These are phyloP conservation scores for Sclerospora graminicola DNA, from an alignment of 352 stramenopile genomes.

Conservation along the genomic window DNA sequence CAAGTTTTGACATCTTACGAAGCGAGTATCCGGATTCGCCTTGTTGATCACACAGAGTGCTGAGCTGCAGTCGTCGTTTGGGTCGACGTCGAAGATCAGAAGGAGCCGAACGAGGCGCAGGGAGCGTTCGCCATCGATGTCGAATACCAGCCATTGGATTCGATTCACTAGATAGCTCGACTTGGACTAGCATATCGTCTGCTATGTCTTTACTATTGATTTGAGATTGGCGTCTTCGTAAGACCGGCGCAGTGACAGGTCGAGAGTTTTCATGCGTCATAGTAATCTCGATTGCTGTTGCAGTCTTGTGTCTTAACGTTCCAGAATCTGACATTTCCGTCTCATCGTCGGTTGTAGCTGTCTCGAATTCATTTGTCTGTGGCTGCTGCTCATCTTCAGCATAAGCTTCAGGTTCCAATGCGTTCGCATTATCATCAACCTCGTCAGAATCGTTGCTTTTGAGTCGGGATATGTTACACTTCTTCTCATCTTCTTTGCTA, in stretches of 20 bases:
- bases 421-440: background rate
- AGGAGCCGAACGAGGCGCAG: slow-evolving; percentile 24
- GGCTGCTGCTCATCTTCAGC: background rate
- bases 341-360: background rate
- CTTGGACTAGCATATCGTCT: slow-evolving; percentile 1
- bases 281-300: background rate
- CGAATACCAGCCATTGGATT: background rate
- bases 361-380: slow-evolving; percentile 1
- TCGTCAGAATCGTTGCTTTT: slow-evolving; percentile 1
- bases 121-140: slow-evolving; percentile 10
- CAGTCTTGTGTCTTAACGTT: background rate
- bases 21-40: slow-evolving; percentile 23
- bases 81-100: slow-evolving; percentile 2
- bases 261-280: slow-evolving; percentile 1
- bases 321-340: background rate
- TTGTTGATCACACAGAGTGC: slow-evolving; percentile 23
- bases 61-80: slow-evolving; percentile 10
- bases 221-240: background rate
- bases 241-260: slow-evolving; percentile 9
- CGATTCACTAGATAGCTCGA: slow-evolving; percentile 1
- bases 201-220: slow-evolving; percentile 5
- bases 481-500: background rate
- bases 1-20: slow-evolving; percentile 37
- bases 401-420: background rate
- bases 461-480: background rate